These are phyloP conservation scores for Neoscytalidium dimidiatum DNA, from an alignment of 2,329 filamentous ascomycete species.

Conservation along the genomic window DNA sequence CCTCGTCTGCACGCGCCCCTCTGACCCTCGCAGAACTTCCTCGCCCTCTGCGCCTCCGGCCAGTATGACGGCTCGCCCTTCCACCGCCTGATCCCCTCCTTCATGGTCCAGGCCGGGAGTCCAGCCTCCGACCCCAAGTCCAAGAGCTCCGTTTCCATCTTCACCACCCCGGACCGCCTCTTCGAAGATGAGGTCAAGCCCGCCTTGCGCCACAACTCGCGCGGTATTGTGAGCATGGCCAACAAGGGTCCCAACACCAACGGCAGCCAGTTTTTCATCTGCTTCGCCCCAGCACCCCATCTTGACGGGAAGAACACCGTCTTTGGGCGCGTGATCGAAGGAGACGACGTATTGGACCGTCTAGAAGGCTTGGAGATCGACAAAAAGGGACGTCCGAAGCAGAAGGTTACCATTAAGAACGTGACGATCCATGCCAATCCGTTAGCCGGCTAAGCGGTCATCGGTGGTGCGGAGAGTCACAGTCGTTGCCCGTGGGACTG, in stretches of 20 bases:
- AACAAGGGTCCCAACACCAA: slow-evolving; percentile 76
- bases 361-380: slow-evolving; percentile 74
- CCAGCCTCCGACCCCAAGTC: slow-evolving; percentile 51
- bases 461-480: neutral
- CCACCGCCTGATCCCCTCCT: slow-evolving; percentile 76
- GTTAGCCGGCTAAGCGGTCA: slow-evolving; percentile 56
- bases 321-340: slow-evolving; percentile 69
- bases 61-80: slow-evolving; percentile 77
- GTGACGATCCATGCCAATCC: slow-evolving; percentile 81
- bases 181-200: slow-evolving; percentile 84
- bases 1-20: neutral
- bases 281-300: slow-evolving; percentile 75
- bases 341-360: slow-evolving; percentile 63
- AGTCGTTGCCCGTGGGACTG: neutral
- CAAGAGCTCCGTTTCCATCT: slow-evolving; percentile 73
- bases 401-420: slow-evolving; percentile 65
- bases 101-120: slow-evolving; percentile 78
- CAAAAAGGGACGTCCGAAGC: slow-evolving; percentile 73
- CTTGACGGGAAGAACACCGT: slow-evolving; percentile 83
- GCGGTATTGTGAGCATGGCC: slow-evolving; percentile 75
- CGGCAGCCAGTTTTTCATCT: slow-evolving; percentile 79
- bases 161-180: slow-evolving; percentile 50
- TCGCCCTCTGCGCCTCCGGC: slow-evolving; percentile 77
- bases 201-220: slow-evolving; percentile 65
- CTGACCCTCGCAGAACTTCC: slow-evolving; percentile 67